Evolutionary conservation across 768 basidiomycete genomes (phyloP), one percentile per base, ranked within the genome.

Genomic region (Saitozyma podzolica): DNA sequence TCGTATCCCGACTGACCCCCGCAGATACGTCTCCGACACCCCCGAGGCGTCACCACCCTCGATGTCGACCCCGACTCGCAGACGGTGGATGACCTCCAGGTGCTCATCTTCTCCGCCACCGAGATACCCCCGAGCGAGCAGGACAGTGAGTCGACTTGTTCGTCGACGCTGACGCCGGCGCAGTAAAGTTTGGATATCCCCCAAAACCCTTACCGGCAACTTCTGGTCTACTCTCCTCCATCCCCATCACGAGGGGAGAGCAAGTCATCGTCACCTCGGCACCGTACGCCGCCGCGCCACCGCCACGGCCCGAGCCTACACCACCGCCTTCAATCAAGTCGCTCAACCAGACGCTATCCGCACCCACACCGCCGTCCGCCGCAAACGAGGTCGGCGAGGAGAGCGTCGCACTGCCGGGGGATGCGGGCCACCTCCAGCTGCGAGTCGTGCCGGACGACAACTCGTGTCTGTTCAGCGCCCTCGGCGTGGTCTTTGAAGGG

Each of bases 381-480:
- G 11, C 45, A 6, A 13, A 11, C 11, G 45, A 17, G 45, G 11
- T 17, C n/a, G 48, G 50, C 19, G 14, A 53, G 20, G 62, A 59
- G 6, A 56, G 54, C 19, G 63, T 71, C 8, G 56, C 43, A 13
- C 11, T 75, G 10, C 74, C 74, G 4, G 74, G 72, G 8, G 71
- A 74, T 63, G 73, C 65, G 9, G 73, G 74, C 20, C 70, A 49
- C 47, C 54, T 70, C n/a, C 42, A 65, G 41, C 51, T 65, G 43
- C 66, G 90, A 86, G 84, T 92, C 59, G 91, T 95, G 16, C 94
- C 93, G n/a, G 95, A 98, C 73, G 95, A 98, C 80, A 98, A 98
- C 72, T 90, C 92, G 1, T 98, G 95, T 78, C 82, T 98, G 40
- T 98, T 97, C 81, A 89, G 89, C 3, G 87, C 92, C 3, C 83